phyloP scores from a whole-genome alignment of 2,329 filamentous ascomycete species.

The Annulohypoxylon truncatum region DNA sequence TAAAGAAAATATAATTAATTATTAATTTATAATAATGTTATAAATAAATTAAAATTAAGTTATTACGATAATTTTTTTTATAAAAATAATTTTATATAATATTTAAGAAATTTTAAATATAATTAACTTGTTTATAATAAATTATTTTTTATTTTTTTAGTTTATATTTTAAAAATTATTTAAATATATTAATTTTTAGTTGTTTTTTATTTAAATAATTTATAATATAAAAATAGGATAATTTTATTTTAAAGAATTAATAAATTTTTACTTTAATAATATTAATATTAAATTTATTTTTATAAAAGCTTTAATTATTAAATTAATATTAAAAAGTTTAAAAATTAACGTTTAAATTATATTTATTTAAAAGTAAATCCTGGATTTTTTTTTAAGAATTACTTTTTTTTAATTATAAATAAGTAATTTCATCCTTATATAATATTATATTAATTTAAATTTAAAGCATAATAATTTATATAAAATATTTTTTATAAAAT shows the following conservation, averaged over 20 bases:
- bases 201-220: background rate
- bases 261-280: background rate
- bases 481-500: background rate
- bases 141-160: background rate
- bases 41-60: background rate
- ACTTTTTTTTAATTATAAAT: background rate
- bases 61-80: background rate
- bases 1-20: background rate
- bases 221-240: background rate
- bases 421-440: background rate
- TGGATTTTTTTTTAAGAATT: too few species aligned
- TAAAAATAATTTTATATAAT: background rate
- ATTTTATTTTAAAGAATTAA: background rate
- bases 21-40: background rate
- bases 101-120: background rate
- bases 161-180: background rate
- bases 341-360: too few species aligned
- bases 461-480: background rate
- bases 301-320: background rate
- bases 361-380: too few species aligned
- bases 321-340: background rate
- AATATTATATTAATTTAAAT: background rate
- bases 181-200: background rate
- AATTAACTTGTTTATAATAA: background rate
- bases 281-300: background rate